These are phyloP conservation scores for Globomyces pollinis-pini DNA, from an alignment of 192 early-diverging fungal species.

Conservation along the genomic window DNA sequence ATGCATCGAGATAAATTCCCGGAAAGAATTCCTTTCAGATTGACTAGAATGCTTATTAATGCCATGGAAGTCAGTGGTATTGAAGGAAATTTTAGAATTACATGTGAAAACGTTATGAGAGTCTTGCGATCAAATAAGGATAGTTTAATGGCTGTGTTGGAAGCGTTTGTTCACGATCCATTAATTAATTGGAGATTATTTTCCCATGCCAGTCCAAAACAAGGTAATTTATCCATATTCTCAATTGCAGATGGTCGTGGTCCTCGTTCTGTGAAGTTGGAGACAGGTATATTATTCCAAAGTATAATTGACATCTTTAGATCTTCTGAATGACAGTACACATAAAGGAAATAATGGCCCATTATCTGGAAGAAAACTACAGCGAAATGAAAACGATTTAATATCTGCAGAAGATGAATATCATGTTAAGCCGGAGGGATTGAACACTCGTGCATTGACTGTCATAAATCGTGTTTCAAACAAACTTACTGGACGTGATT, in stretches of 20 bases:
- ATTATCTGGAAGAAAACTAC: conserved; percentile 42
- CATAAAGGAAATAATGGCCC: conserved; percentile 31
- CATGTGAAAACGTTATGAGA: conserved; percentile 93
- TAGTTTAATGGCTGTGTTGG: conserved; percentile 94
- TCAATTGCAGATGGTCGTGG: too few species aligned
- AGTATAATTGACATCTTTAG: conserved; percentile 12
- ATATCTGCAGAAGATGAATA: conserved; percentile 34
- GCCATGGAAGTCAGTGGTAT: conserved; percentile 96
- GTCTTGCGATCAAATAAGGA: conserved; percentile 92
- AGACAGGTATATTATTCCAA: not conserved
- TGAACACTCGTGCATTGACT: conserved; percentile 71
- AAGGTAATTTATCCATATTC: too few species aligned
- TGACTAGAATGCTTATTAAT: conserved; percentile 94
- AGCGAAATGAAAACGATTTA: conserved; percentile 43
- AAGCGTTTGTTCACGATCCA: conserved; percentile 97
- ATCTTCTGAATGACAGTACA: too few species aligned
- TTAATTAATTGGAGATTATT: conserved; percentile 84
- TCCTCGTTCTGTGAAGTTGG: conserved; percentile 1
- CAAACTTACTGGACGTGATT: conserved; percentile 92
- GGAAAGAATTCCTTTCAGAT: conserved; percentile 95
- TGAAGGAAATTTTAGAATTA: conserved; percentile 92
- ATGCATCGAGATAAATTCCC: conserved; percentile 95
- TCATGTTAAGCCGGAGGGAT: conserved; percentile 44
- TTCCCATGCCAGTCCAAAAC: conserved; percentile 39
- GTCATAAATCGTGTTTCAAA: conserved; percentile 86